Base-by-base conservation (phyloP, 805 yeast genomes). In the Starmerella sirachaensis region DNA sequence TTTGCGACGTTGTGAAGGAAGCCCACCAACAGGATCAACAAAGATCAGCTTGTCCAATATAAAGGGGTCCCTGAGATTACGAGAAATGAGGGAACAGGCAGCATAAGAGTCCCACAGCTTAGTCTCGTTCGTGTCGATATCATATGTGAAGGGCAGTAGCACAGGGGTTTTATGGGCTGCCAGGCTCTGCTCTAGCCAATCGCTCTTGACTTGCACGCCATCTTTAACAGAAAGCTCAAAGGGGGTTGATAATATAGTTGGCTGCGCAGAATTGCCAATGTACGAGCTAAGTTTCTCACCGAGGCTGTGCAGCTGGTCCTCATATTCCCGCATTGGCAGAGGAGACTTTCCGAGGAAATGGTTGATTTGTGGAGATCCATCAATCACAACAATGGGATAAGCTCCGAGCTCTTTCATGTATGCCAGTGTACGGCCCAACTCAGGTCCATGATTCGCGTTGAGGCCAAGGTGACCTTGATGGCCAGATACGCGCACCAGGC, bases 11-110 rank as follows among this genome's bases (percentile, higher is more conserved):
- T 75, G 63, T 0, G 93, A 79, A 0, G 97, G 97, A 6, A 84
- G 78, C 0, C 99, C 99, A 1, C 99, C 99, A 14, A 69, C 55
- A 1, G 76, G 72, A 50, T 85, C 96, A 21, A 91, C 63, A 45
- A 77, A 74, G 6, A 88, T 71, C 20, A 88, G 60, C 48, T 91
- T 91, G 46, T 91, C 98, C 29, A 91, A 69, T 0, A 64, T n/a
- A 37, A 43, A 33, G 7, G 40, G 36, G 14, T 7, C 20, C 10
- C 9, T 50, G 42, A 11, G 46, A 45, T 31, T 69, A 54, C 20
- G 63, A 60, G 64, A 61, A 1, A 72, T 50, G 33, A 63, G 56
- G 26, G 55, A 51, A 1, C 73, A 56, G 3, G 63, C 62, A 21
- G 62, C 63, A 23, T 64, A 63, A 0, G 72, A 64, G 18, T 52